Evolutionary conservation across 192 early-diverging fungal genomes (phyloP), one percentile per base, ranked within the genome.

Genomic region (Coemansia sp.): DNA sequence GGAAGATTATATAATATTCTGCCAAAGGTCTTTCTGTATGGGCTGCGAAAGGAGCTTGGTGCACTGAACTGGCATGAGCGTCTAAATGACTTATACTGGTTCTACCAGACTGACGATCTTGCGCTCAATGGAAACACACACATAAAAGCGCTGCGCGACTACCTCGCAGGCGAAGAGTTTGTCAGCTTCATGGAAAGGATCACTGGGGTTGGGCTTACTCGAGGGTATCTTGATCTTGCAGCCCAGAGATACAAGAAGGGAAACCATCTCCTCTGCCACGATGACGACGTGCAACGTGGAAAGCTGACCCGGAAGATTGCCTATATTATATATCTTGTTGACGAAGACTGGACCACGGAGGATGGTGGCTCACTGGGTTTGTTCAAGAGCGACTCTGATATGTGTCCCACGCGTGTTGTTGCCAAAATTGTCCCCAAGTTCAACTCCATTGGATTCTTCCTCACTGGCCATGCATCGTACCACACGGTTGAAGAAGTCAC

Each of bases 291-390:
- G 53, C 85, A 86, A 57, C 84, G 84, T 26, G 89, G 84, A 48
- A 83, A 84, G 53, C 26, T 70, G 56, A 75, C 73, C 26, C 85
- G 90, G 19, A 75, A 84, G 48, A 87, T 92, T 26, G 90, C 90
- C 3, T 92, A 90, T 70, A 92, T 92, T 49, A 83, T 92, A 7
- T 92, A 92, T 54, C 69, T 92, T 54, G 87, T 89, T 16, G 87
- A 89, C 47, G 83, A 88, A 40, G 77, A 86, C 40, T 92, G 90
- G 90, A 64, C 64, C n/a, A 49, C 44, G n/a, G 83, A 74, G 48
- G 87, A 92, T 26, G 90, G 90, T 23, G 90, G 90, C 0, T 72
- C 85, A 0, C 69, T 92, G 56, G 88, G 88, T 19, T 69, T 92
- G n/a, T 90, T 89, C 65, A 77, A 49, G 15, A 87, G 77, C 42